Base-by-base conservation (phyloP, 139 green algal genomes). In the Parachlorella kessleri region DNA sequence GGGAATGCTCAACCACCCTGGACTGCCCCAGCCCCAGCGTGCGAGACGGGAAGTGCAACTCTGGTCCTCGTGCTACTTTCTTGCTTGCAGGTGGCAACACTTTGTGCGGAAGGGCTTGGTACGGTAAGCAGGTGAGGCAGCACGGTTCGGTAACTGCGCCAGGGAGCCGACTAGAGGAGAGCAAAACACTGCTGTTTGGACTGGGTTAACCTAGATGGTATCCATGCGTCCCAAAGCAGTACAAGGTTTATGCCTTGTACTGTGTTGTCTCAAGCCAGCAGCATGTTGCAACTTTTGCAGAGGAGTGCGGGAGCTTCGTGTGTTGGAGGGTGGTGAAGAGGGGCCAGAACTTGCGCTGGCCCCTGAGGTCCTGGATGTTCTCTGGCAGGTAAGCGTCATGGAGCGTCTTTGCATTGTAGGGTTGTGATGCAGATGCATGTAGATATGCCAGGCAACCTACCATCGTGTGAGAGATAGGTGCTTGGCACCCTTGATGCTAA, bases 51-150 rank as follows among this genome's bases (percentile, higher is more conserved):
- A n/a, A n/a, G n/a, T n/a, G n/a, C n/a, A n/a, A n/a, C n/a, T n/a
- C n/a, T n/a, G n/a, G n/a, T n/a, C n/a, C n/a, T n/a, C n/a, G n/a
- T n/a, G n/a, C n/a, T n/a, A n/a, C n/a, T n/a, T n/a, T n/a, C n/a
- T n/a, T n/a, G n/a, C n/a, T 53, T 65, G 33, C 72, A 80, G 75
- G 68, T 76, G 32, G 37, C 73, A 32, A 65, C 53, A 4, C 69
- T 83, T 36, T 87, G 77, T 42, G 73, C 72, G 3, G 55, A 77
- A 24, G 71, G 54, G 30, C 81, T 87, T 64, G 82, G 84, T 66
- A 68, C 68, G 1, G 41, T 87, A 24, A 77, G 84, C 59, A 68
- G 69, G 67, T 69, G 35, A 26, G 72, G 38, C 23, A 28, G 7
- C 26, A 9, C 38, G 32, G 68, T 18, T 32, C 40, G 59, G 7